Evolutionary conservation across 2,329 filamentous ascomycete species (phyloP), one percentile per base, ranked within the genome.

Genomic region (Arachnomyces sp.): DNA sequence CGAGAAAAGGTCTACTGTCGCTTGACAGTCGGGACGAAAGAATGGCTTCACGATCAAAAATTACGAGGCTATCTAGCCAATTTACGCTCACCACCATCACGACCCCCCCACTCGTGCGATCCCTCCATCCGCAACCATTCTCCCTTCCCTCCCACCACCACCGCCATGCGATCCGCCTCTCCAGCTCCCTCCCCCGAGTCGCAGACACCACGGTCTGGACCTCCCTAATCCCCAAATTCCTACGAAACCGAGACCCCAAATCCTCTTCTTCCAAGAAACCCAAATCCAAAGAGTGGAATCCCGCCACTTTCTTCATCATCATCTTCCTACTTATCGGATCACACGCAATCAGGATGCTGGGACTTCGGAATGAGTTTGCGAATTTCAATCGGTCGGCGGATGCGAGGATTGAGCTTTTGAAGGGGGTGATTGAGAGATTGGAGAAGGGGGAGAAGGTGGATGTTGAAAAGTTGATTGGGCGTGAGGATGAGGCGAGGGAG

Each of bases 341-440:
- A 46, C 94, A 95, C 72, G 85, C 90, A 11, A 95, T 98, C 52
- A 85, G 95, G 54, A 84, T 92, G 73, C 82, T 98, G 55, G 73
- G 80, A 28, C 61, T 96, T 53, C 82, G 81, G 53, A 84, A 84
- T 51, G 81, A 89, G 37, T 83, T 81, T 55, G 71, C 74, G 25
- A 77, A 80, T 7, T 89, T 84, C 52, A 77, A 73, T 55, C 78
- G 89, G 37, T 79, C 80, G 50, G 81, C 88, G 4, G 84, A 94
- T 51, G 79, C 84, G 5, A 82, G 84, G 57, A 84, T 98, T 47
- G 75, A 73, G 2, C 57, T 87, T 20, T 63, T 98, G 43, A 76
- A 77, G 30, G 90, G 94, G 39, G 65, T 69, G 2, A 67, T 71
- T 49, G 65, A 67, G 37, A 65, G 59, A 25, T 52, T 67, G 3